Conservation (phyloP, 441 rosid genomes). For the Brassica balearica region DNA sequence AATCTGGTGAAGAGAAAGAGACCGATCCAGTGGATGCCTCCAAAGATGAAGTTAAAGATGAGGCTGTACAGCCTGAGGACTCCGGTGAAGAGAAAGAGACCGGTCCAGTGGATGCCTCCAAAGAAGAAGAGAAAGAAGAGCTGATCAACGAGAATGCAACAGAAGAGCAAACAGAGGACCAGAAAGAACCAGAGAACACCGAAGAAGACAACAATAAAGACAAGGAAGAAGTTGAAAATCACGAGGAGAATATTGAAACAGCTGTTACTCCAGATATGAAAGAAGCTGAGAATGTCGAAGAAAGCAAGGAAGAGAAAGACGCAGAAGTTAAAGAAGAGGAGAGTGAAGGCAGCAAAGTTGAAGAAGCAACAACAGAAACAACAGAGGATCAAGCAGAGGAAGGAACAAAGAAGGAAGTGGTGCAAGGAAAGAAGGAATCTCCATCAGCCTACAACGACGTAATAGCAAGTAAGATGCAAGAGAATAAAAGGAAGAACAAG, state of each 20-base stretch:
- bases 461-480: constrained; percentile 67
- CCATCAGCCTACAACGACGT: constrained; percentile 79
- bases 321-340: constrained; percentile 13
- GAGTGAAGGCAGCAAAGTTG: constrained; percentile 41
- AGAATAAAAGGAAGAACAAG: constrained; percentile 73
- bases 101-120: constrained; percentile 4
- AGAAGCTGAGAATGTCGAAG: constrained; percentile 39
- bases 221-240: constrained; percentile 38
- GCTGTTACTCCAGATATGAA: constrained; percentile 15
- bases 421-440: constrained; percentile 64
- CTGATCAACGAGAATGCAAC: constrained; percentile 21
- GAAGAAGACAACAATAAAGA: constrained; percentile 26
- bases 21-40: constrained; percentile 5
- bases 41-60: not conserved
- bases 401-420: constrained; percentile 42
- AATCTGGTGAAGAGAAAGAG: constrained; percentile 38
- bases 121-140: constrained; percentile 34
- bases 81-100: constrained; percentile 36
- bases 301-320: constrained; percentile 31
- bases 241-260: constrained; percentile 39
- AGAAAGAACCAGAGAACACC: constrained; percentile 29
- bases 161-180: constrained; percentile 35
- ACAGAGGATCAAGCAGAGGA: constrained; percentile 34
- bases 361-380: constrained; percentile 37
- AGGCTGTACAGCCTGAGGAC: constrained; percentile 16